A percentile compares a stretch with the other conserved stretches of the same genome.
These are phyloP conservation scores for Fraxinus excelsior DNA, from an alignment of 257 asterid species.

Conservation along the genomic window DNA sequence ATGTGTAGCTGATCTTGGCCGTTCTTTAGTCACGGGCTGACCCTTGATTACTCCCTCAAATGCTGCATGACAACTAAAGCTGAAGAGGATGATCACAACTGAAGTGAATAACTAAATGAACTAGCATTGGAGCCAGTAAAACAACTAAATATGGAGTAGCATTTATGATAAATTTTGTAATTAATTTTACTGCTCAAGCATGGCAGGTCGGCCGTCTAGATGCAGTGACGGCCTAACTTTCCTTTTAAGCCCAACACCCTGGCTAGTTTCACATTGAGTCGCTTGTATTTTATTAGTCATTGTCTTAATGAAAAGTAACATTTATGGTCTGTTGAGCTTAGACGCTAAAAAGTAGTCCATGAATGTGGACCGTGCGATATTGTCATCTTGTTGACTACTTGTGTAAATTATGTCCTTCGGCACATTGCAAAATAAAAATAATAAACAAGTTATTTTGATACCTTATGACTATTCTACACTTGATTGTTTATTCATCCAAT, in stretches of 20 bases:
- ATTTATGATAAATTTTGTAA: not conserved
- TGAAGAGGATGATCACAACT: not conserved
- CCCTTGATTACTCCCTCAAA: not conserved
- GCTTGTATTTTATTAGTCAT: too few species aligned
- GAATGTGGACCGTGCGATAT: too few species aligned
- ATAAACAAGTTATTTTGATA: too few species aligned
- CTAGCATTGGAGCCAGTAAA: not conserved
- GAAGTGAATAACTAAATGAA: not conserved
- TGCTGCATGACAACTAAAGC: not conserved
- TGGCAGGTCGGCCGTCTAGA: not conserved
- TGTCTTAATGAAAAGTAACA: too few species aligned
- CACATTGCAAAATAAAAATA: too few species aligned
- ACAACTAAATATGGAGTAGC: not conserved
- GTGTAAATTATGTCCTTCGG: too few species aligned
- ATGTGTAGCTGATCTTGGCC: conserved; percentile 57
- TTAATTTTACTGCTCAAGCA: not conserved
- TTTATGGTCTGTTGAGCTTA: too few species aligned
- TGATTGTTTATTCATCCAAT: too few species aligned
- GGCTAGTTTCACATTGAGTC: not conserved
- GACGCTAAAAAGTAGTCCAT: too few species aligned
- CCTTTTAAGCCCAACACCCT: not conserved
- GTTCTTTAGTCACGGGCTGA: not conserved
- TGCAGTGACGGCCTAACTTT: not conserved
- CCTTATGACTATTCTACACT: too few species aligned
- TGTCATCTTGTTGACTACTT: too few species aligned